Base-by-base conservation (phyloP, 1,139 yeast genomes). In the Nakaseomyces glabratus region DNA sequence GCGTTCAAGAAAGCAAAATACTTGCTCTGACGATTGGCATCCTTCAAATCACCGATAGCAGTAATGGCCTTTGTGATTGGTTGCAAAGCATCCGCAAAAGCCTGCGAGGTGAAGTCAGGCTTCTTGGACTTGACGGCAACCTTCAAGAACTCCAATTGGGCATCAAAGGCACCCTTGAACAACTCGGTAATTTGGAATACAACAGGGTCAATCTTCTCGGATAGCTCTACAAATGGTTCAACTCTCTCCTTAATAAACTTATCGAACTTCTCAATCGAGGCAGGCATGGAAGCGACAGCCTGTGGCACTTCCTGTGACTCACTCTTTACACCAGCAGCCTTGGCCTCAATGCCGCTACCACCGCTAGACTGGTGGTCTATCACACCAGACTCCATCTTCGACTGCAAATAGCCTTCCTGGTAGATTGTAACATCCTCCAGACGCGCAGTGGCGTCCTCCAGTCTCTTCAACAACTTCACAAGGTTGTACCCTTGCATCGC, bases 381-480 rank as follows among this genome's bases (percentile, higher is more conserved):
- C 8, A 26, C 18, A 13, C 30, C 30, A 17, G 43, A 44, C 4
- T 42, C 45, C 15, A 52, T 35, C 38, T 53, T 55, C 6, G 55
- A 39, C 35, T 55, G 57, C 22, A 55, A 40, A 36, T 56, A 57
- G 10, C 55, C 78, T 44, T 79, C 82, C 55, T 82, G 95, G 55
- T 72, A 78, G 39, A 82, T 71, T 16, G 94, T 82, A 38, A 86
- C 76, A 58, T 86, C 95, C 53, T 86, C 96, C 51, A 86, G 73
- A 35, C 96, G 73, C 10, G 95, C 80, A 10, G 96, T 85, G 25
- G 96, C 96, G 12, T 94, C 90, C 60, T 86, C 96, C 50, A 86
- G 71, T 45, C 95, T 64, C 55, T 84, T 84, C 62, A 84, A 71
- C 39, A 84, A 69, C 40, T 93, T 84, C 31, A 81, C 82, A 42